Percentiles rank a stretch among this genome's conserved stretches.
These are phyloP conservation scores for Asterionellopsis glacialis DNA, from an alignment of 108 stramenopile species.

Conservation along the genomic window DNA sequence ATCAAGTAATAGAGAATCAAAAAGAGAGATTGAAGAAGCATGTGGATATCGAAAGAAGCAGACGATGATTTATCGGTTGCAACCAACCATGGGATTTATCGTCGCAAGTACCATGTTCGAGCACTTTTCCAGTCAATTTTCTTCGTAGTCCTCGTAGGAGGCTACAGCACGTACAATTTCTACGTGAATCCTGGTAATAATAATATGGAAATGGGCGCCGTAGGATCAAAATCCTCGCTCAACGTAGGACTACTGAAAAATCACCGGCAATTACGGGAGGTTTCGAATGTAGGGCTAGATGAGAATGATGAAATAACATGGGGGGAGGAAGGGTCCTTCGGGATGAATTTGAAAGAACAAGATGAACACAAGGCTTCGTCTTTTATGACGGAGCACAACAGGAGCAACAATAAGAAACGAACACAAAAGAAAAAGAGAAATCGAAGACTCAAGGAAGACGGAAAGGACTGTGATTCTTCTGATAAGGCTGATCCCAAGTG, in stretches of 20 bases:
- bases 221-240: background rate
- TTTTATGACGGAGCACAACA: no score
- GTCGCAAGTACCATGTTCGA: constrained; percentile 33
- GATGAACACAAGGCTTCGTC: no score
- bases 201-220: background rate
- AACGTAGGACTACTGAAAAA: background rate
- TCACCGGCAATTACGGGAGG: background rate
- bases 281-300: background rate
- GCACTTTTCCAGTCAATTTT: constrained; percentile 34
- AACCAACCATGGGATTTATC: constrained; percentile 1
- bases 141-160: constrained; percentile 25
- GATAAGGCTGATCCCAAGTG: constrained; percentile 12
- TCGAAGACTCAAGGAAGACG: background rate
- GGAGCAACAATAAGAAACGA: no score
- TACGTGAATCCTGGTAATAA: background rate
- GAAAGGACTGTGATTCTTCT: background rate
- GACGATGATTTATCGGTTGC: background rate
- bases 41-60: no score
- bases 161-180: constrained; percentile 18
- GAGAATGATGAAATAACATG: background rate
- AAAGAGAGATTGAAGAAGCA: no score
- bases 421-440: no score
- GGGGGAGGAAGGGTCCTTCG: no score
- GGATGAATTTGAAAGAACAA: no score
- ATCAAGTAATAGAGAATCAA: no score